Base-by-base conservation (phyloP, 169 alveolate species). In the Cryptosporidium ubiquitum region DNA sequence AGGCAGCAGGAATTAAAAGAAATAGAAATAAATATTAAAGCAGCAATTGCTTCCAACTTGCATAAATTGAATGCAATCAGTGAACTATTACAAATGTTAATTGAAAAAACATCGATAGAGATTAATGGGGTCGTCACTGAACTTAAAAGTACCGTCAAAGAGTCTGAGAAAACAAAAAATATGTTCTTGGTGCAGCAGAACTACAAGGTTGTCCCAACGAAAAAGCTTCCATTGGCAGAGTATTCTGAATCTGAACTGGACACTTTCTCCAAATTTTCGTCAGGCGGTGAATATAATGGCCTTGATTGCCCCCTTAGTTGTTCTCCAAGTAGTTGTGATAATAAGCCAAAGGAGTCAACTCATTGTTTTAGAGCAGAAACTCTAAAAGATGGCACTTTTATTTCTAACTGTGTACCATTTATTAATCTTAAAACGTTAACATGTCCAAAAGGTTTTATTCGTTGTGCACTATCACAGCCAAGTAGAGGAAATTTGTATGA, bases 401-500 rank as follows among this genome's bases (percentile, higher is more conserved):
- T 52, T 16, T 60, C 89, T 4, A 42, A 60, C 4, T 79, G 89
- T 64, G 75, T 64, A 31, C 89, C 89, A 61, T 79, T 79, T 61
- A 79, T 40, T 6, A 79, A 79, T 64, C 26, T 29, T 31, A 47
- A 33, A 37, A 79, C 89, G 1, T 42, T 79, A 61, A 79, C 74
- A 2, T 79, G 89, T 26, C 89, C 89, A 40, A 64, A 64, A 61
- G 89, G 74, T 18, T 79, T 42, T 64, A 64, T 79, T 60, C 39
- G 89, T 5, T 79, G 89, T 66, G 89, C 89, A 16, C 42, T 79
- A 40, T 58, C 89, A 6, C 89, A 79, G 23, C 89, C 89, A 64
- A 79, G 89, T 40, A 79, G 89, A 29, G 89, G 89, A 10, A 79
- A 79, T 61, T 39, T 79, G 5, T 79, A 79, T 79, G 89, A 79